Evolutionary conservation across 2,329 filamentous ascomycete species (phyloP).

Genomic region (Colletotrichum musicola): DNA sequence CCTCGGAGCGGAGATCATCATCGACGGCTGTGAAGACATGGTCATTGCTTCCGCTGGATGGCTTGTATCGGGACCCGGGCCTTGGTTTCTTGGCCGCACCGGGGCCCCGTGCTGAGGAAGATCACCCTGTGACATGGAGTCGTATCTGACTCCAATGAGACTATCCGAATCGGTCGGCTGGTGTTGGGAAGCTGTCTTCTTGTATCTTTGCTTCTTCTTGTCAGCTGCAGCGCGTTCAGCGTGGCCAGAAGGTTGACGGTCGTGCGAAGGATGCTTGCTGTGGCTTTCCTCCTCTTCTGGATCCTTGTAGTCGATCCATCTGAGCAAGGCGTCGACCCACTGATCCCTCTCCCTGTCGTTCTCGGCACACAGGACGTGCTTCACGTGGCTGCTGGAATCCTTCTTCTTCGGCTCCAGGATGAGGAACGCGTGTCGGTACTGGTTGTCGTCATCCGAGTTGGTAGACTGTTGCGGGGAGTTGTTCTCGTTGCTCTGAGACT

Average conservation of each 20-base stretch:
- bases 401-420: conserved; percentile 97
- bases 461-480: conserved; percentile 70
- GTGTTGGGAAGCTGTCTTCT: conserved; percentile 49
- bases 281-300: conserved; percentile 66
- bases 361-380: conserved; percentile 95
- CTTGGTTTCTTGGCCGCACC: conserved; percentile 52
- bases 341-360: conserved; percentile 92
- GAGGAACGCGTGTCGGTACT: conserved; percentile 96
- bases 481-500: conserved; percentile 75
- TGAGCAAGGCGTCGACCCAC: conserved; percentile 91
- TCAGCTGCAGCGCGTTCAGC: conserved; percentile 37
- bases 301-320: conserved; percentile 85
- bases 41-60: conserved; percentile 44
- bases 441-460: conserved; percentile 85
- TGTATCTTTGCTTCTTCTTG: conserved; percentile 49
- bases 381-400: conserved; percentile 87
- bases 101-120: conserved; percentile 58
- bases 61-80: conserved; percentile 49
- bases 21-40: conserved; percentile 56
- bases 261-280: conserved; percentile 51
- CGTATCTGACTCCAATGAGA: conserved; percentile 70
- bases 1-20: conserved; percentile 84
- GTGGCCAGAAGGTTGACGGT: conserved; percentile 53
- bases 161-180: conserved; percentile 57
- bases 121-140: conserved; percentile 66